Percentiles rank a stretch among this genome's conserved stretches.
Evolutionary conservation across 1,139 yeast genomes (phyloP).

Genomic region (Pichia sp.): DNA sequence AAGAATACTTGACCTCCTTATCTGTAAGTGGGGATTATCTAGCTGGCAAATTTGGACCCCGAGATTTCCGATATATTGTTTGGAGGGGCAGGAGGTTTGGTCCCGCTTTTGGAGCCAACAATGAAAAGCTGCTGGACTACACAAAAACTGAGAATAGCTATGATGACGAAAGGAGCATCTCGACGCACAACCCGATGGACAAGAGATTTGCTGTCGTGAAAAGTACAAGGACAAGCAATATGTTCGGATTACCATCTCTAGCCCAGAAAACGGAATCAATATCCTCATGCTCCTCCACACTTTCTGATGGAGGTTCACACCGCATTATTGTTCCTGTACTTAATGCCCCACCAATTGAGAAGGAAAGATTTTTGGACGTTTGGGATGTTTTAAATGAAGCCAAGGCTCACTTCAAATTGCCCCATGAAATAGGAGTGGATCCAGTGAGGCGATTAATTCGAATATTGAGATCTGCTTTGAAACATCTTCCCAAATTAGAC

Average conservation of each 20-base stretch:
- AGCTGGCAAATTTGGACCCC: slow-evolving; percentile 23
- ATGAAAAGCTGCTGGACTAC: slow-evolving; percentile 11
- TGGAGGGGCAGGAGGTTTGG: slow-evolving; percentile 19
- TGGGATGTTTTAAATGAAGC: slow-evolving; percentile 22
- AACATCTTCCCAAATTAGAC: slow-evolving; percentile 8
- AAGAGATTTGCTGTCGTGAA: neutral
- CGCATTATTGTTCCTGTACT: slow-evolving; percentile 7
- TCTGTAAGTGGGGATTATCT: slow-evolving; percentile 24
- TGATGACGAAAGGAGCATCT: neutral
- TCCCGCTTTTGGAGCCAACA: slow-evolving; percentile 22
- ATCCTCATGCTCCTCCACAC: neutral
- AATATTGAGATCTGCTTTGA: slow-evolving; percentile 11
- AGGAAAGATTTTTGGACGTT: slow-evolving; percentile 5
- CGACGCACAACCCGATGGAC: neutral
- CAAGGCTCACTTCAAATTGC: slow-evolving; percentile 23
- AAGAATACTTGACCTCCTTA: slow-evolving; percentile 21
- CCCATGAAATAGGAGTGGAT: slow-evolving; percentile 16
- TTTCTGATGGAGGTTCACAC: neutral
- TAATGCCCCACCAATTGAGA: neutral
- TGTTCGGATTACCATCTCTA: neutral
- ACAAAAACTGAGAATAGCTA: neutral
- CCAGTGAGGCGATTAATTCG: slow-evolving; percentile 15
- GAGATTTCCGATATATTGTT: slow-evolving; percentile 18
- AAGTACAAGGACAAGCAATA: neutral
- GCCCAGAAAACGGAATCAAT: neutral